phyloP scores from a whole-genome alignment of 2,329 filamentous ascomycete species.

The Aspergillus aculeatinus region DNA sequence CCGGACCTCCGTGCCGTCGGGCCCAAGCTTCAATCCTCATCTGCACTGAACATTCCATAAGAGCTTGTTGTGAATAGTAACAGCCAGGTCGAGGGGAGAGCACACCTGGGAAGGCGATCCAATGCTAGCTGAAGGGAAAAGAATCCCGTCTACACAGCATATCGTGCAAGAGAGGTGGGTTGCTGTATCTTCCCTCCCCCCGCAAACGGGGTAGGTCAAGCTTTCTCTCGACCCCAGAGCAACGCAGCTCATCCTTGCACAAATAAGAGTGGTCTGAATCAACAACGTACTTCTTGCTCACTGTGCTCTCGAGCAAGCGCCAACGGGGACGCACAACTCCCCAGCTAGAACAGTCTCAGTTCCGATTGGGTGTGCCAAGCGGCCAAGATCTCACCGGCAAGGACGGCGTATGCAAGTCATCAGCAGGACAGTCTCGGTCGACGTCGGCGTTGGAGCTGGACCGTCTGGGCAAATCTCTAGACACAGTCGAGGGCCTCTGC shows the following conservation, averaged over 20 bases:
- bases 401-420: conserved; percentile 15
- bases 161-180: background rate
- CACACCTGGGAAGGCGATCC: background rate
- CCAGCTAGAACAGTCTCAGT: background rate
- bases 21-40: background rate
- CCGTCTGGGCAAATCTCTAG: background rate
- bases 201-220: conserved; percentile 3
- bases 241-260: conserved; percentile 5
- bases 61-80: background rate
- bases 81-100: background rate
- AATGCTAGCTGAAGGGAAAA: background rate
- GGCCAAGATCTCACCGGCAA: conserved; percentile 6
- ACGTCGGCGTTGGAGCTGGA: background rate
- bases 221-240: conserved; percentile 1
- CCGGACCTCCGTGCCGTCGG: background rate
- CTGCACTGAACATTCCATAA: background rate
- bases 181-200: background rate
- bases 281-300: background rate
- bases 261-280: background rate
- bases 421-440: conserved; percentile 8
- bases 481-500: background rate
- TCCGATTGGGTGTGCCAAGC: conserved; percentile 1
- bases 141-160: background rate
- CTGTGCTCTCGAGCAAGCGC: background rate
- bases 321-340: background rate